These are phyloP conservation scores for Ustilago lituana DNA, from an alignment of 1,284 basidiomycete species.

Conservation along the genomic window DNA sequence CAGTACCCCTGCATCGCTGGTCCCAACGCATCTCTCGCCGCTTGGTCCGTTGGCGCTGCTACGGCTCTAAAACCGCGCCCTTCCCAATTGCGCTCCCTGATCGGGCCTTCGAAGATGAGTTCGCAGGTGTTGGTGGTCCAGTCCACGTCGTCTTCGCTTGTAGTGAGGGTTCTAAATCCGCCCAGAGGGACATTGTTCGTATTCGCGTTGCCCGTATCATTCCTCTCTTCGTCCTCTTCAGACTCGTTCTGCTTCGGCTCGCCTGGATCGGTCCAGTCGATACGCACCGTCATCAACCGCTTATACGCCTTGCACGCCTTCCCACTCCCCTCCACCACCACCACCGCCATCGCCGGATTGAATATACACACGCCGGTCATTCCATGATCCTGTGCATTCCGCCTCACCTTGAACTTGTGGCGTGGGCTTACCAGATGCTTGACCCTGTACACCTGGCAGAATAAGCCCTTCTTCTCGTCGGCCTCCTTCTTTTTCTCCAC, in stretches of 20 bases:
- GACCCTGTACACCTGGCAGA: conserved; percentile 85
- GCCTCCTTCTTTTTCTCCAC: conserved; percentile 70
- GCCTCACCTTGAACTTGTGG: conserved; percentile 94
- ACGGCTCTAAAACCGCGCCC: conserved; percentile 73
- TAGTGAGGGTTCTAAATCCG: conserved; percentile 32
- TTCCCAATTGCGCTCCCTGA: conserved; percentile 75
- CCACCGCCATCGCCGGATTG: conserved; percentile 85
- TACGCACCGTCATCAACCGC: conserved; percentile 84
- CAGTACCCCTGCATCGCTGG: conserved; percentile 85
- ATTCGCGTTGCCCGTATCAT: neutral
- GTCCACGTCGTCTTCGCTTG: conserved; percentile 65
- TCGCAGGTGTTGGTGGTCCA: conserved; percentile 87
- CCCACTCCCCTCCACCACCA: conserved; percentile 90
- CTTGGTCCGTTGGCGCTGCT: conserved; percentile 80
- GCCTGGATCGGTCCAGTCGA: conserved; percentile 88
- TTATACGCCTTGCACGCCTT: conserved; percentile 90
- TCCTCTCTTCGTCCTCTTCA: conserved; percentile 61
- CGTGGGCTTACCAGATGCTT: conserved; percentile 88
- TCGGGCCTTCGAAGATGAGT: conserved; percentile 89
- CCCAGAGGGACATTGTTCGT: conserved; percentile 49
- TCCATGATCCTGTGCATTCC: conserved; percentile 90
- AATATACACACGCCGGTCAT: conserved; percentile 89
- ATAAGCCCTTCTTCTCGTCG: conserved; percentile 85
- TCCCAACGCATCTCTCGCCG: conserved; percentile 85
- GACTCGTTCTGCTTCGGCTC: conserved; percentile 70